Percentiles rank a stretch among this genome's conserved stretches.
These are phyloP conservation scores for Suillus ampliporus DNA, from an alignment of 768 basidiomycete genomes.

Conservation along the genomic window DNA sequence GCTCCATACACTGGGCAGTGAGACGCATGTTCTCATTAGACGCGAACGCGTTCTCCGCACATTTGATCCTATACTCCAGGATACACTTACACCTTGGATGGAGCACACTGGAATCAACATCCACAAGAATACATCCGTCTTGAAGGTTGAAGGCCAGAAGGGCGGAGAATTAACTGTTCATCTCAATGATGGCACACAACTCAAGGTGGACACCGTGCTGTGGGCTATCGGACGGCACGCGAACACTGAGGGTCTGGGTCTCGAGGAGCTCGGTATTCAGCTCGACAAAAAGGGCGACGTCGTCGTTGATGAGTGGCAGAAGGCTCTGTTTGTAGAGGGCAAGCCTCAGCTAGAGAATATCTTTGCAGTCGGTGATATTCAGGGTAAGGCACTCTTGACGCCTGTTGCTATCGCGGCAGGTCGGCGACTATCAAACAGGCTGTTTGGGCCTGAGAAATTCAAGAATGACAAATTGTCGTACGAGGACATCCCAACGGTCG, in stretches of 20 bases:
- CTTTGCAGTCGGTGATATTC: constrained; percentile 89
- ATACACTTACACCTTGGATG: constrained; percentile 89
- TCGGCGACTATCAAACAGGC: constrained; percentile 82
- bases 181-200: constrained; percentile 72
- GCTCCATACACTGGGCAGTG: constrained; percentile 86
- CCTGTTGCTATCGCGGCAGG: constrained; percentile 99
- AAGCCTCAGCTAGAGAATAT: constrained; percentile 38
- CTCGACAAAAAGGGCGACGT: constrained; percentile 84
- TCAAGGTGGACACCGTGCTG: constrained; percentile 86
- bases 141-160: constrained; percentile 75
- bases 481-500: constrained; percentile 90
- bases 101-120: constrained; percentile 91
- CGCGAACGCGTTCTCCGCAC: constrained; percentile 89
- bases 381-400: constrained; percentile 90
- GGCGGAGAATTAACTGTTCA: constrained; percentile 78
- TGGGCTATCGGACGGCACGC: constrained; percentile 96
- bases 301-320: constrained; percentile 91
- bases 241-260: constrained; percentile 77
- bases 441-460: constrained; percentile 88
- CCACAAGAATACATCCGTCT: constrained; percentile 78
- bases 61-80: constrained; percentile 88
- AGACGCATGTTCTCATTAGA: constrained; percentile 93
- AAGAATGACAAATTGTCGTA: constrained; percentile 90
- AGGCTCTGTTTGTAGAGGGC: constrained; percentile 63
- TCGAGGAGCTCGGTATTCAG: constrained; percentile 79